Evolutionary conservation across 345 rosid genomes (phyloP).

Genomic region (Linum tenue): DNA sequence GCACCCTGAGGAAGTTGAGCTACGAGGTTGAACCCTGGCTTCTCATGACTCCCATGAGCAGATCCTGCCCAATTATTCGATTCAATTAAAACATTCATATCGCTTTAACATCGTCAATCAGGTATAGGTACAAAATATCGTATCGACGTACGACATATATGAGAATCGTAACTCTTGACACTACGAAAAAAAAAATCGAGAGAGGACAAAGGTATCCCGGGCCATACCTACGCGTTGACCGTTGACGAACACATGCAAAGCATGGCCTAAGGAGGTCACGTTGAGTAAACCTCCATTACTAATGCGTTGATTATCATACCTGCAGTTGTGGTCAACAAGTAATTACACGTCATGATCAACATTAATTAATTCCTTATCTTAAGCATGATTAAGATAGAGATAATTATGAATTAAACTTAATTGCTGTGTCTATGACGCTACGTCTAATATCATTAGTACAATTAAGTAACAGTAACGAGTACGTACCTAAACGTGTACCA

Average conservation of each 20-base stretch:
- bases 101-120: too few relatives aligned
- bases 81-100: neutral
- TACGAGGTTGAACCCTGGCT: constrained; percentile 26
- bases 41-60: constrained; percentile 38
- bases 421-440: too few relatives aligned
- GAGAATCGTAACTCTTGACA: neutral
- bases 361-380: too few relatives aligned
- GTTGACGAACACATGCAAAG: constrained; percentile 60
- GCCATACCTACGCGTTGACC: constrained; percentile 40
- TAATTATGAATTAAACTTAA: too few relatives aligned
- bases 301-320: constrained; percentile 32
- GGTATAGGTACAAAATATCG: too few relatives aligned
- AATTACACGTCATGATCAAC: too few relatives aligned
- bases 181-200: neutral
- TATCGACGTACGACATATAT: too few relatives aligned
- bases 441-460: too few relatives aligned
- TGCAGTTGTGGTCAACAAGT: constrained; percentile 7
- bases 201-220: neutral
- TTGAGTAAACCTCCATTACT: constrained; percentile 29
- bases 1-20: constrained; percentile 23
- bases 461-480: too few relatives aligned
- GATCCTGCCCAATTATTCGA: constrained; percentile 34
- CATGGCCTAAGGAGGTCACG: constrained; percentile 51
- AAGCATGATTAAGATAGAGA: too few relatives aligned
- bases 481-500: constrained; percentile 62